Base-by-base conservation (phyloP, 2,329 filamentous ascomycete species). In the Neopestalotiopsis clavispora region DNA sequence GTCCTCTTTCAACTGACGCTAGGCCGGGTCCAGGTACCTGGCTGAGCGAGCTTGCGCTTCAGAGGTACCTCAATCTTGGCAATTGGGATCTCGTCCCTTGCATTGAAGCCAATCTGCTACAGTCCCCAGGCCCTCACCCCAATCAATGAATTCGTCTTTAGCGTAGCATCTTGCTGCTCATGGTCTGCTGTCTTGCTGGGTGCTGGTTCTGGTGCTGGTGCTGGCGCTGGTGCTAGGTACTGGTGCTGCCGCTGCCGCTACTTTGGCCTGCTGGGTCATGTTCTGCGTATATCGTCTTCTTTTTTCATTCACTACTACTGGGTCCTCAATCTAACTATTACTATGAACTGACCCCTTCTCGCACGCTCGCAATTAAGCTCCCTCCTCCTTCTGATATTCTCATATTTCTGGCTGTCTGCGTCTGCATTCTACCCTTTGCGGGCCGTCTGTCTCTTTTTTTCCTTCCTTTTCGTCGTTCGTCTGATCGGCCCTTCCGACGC, bases 281-380 rank as follows among this genome's bases (percentile, higher is more conserved):
- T 38, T 38, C 45, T 52, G 45, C 45, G 57, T 30, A 30, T 30
- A 30, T 34, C 57, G 30, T 59, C 57, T 28, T 28, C 57, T 30
- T 59, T n/a, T 7, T 23, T 56, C 49, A 23, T 14, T 28, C n/a
- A 10, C 30, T 59, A 34, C 57, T 34, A 59, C 23, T 34, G 57
- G 23, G 38, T 32, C 20, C 61, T 32, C 61, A 64, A 64, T 64
- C 61, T 64, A 64, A 42, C 61, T 64, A 64, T 64, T 45, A 64
- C 61, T 52, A 49, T 64, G 61, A 64, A 52, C 61, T 32, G 61
- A 49, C 61, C 61, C 42, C 42, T 34, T 64, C 40, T 64, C 61
- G 49, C 42, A 49, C 61, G 20, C 61, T 64, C 20, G 40, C 34
- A 23, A 64, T 52, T 28, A n/a, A 40, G 30, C 23, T 23, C 34